These are phyloP conservation scores for Selenicereus undatus DNA, from an alignment of 148 eudicot genomes.

Conservation along the genomic window DNA sequence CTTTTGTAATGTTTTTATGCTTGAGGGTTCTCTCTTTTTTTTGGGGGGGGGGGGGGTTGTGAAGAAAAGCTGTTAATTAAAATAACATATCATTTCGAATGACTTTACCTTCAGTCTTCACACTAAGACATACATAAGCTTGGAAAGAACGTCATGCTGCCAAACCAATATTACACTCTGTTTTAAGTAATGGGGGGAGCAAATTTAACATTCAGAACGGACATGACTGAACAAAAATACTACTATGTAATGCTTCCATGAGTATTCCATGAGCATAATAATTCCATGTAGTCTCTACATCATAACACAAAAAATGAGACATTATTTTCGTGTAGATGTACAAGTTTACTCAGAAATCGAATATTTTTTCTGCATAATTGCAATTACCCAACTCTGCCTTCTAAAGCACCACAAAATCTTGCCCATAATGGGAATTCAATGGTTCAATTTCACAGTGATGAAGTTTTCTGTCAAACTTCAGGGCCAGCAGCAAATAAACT, in stretches of 20 bases:
- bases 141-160: no score
- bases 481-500: conserved; percentile 93
- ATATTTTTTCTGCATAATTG: neutral
- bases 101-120: no score
- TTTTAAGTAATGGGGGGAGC: no score
- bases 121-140: no score
- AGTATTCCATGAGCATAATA: no score
- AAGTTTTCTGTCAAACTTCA: conserved; percentile 35
- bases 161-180: no score
- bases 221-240: neutral
- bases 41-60: no score
- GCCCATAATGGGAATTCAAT: neutral
- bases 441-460: neutral
- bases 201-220: no score
- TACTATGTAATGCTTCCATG: neutral
- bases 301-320: neutral
- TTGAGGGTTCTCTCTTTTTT: no score
- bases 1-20: no score
- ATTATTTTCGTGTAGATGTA: neutral
- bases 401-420: neutral
- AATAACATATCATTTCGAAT: no score
- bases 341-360: neutral
- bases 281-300: neutral
- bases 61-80: no score
- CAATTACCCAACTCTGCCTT: neutral